Base-by-base conservation (phyloP, 768 basidiomycete genomes). In the Amanita phalloides region DNA sequence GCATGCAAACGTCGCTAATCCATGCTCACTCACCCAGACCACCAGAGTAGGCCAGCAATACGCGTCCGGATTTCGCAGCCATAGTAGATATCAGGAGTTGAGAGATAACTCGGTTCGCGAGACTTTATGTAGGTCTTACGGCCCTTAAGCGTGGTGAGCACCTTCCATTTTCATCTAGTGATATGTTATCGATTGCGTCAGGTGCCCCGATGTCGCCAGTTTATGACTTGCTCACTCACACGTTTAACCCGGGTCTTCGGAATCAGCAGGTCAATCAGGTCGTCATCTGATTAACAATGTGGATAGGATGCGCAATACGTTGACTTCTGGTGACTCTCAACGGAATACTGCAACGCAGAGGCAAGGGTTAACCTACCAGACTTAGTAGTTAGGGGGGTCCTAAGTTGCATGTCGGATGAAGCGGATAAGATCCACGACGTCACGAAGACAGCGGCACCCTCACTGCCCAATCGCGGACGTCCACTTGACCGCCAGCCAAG, bases 31-130 rank as follows among this genome's bases (percentile, higher is more conserved):
- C 54, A 95, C 94, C 94, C 47, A 98, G 81, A 60, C 96, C 96
- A 57, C 96, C 95, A 62, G 96, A 99, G 74, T 99, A 99, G 20
- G 95, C 95, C 57, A 99, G 78, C 51, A 99, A 76, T 61, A 98
- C 93, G 64, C 92, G 92, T 57, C 93, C 92, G 23, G 68, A 57
- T 62, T 76, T 76, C 43, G 71, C 59, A 54, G 78, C 62, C 78
- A 79, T 81, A 6, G 3, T 28, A 28, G 26, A 28, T 49, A 7
- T 25, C 25, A 41, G 26, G 36, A 17, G 35, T 13, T 35, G n/a
- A n/a, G 32, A 48, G 38, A 41, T 49, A 39, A 30, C 23, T 25
- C 48, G 13, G 48, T 26, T 41, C 8, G n/a, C 37, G 21, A 14
- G 28, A 41, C 30, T 45, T 49, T 41, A 41, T n/a, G 25, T 17